Percentiles rank a stretch among this genome's conserved stretches.
phyloP scores from a whole-genome alignment of 2,329 filamentous ascomycete species.

The Colletotrichum godetiae region DNA sequence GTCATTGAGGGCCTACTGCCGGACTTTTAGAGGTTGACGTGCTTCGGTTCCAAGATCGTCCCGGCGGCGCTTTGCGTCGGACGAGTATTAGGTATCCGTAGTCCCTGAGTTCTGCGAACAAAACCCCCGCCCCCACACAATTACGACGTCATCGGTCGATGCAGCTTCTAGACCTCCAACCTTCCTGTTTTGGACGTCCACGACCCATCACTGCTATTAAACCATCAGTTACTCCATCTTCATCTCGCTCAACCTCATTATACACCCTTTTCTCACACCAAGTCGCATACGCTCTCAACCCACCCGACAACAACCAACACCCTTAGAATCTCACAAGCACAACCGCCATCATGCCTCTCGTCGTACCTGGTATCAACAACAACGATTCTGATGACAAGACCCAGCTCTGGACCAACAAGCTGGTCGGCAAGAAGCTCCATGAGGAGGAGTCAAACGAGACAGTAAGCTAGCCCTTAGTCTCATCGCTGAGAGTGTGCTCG shows the following conservation, averaged over 20 bases:
- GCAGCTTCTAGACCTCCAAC: conserved; percentile 16
- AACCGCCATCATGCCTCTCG: conserved; percentile 69
- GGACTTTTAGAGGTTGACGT: neutral
- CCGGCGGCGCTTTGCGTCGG: conserved; percentile 11
- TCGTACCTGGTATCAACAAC: conserved; percentile 68
- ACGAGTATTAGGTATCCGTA: neutral
- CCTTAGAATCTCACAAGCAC: neutral
- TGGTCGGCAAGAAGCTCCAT: conserved; percentile 72
- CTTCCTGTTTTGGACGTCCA: conserved; percentile 3
- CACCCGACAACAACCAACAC: neutral
- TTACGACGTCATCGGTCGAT: conserved; percentile 29
- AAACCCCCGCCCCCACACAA: conserved; percentile 28
- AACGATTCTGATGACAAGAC: conserved; percentile 57
- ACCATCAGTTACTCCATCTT: neutral
- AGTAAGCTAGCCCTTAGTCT: conserved; percentile 50
- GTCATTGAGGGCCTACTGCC: neutral
- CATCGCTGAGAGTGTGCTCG: neutral
- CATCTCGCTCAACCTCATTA: no score
- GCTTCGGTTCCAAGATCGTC: neutral
- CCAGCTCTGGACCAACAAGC: conserved; percentile 70
- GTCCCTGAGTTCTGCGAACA: conserved; percentile 4
- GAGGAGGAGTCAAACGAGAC: conserved; percentile 63
- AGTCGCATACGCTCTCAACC: no score
- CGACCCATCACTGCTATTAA: neutral
- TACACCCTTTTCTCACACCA: no score